Base-by-base conservation (phyloP, 352 stramenopile genomes). In the Discostella stelligera region DNA sequence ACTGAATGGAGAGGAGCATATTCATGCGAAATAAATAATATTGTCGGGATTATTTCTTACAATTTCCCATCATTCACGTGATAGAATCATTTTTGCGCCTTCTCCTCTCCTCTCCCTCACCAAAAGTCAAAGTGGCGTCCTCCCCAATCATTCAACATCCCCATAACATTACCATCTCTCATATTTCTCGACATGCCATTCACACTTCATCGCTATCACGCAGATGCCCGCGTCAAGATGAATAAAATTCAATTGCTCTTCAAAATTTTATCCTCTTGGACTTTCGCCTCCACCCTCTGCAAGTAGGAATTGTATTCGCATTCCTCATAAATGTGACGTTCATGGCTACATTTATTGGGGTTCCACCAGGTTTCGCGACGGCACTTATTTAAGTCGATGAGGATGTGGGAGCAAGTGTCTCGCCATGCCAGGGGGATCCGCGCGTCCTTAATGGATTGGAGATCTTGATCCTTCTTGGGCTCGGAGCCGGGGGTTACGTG, bases 281-380 rank as follows among this genome's bases (percentile, higher is more conserved):
- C 82, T 66, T 91, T 91, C n/a, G 80, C 77, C 66, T 86, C 79
- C 20, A 86, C 71, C 58, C 88, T 82, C 69, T 92, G 81, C 56
- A 90, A 79, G 76, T 86, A 93, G 0, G 88, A 74, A 80, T 91
- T 90, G 86, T 99, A 98, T 91, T 98, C 91, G 89, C 96, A 99
- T 87, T 98, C 98, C 87, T 99, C 96, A 86, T 98, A 99, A 30
- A 94, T 97, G 88, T 99, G 96, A 83, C 96, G 94, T 85, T 98
- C 85, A 82, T 99, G 95, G 81, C 94, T 90, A 87, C 96, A 99
- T 84, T 98, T 95, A 88, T 95, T 97, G 58, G 95, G 95, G 74
- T 97, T 87, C 82, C 94, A 98, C 59, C 94, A 93, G 49, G 94
- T 98, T 67, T 96, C 88, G 65, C 94, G 94, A 86, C 96, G 95